Evolutionary conservation across 257 asterid species (phyloP).

Genomic region (Ehretia macrophylla): DNA sequence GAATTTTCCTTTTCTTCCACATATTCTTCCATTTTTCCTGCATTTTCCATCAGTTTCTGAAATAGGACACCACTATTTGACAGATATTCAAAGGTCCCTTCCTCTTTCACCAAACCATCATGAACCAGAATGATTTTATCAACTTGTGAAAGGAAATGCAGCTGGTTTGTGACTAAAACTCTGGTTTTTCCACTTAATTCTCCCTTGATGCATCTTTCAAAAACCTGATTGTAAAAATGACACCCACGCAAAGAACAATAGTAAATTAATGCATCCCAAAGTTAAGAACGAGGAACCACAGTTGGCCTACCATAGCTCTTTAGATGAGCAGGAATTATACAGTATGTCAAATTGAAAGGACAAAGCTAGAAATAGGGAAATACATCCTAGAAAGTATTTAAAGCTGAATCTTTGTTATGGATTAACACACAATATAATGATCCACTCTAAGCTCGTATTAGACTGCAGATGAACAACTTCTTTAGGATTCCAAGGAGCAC

Average conservation of each 20-base stretch:
- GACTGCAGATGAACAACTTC: too few relatives aligned
- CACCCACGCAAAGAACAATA: background rate
- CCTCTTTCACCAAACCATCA: constrained; percentile 78
- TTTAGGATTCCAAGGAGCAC: too few relatives aligned
- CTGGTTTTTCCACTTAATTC: constrained; percentile 75
- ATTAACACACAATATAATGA: too few relatives aligned
- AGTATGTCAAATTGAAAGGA: too few relatives aligned
- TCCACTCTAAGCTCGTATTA: too few relatives aligned
- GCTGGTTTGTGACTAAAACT: constrained; percentile 86
- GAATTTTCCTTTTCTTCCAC: constrained; percentile 47
- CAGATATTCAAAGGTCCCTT: constrained; percentile 80
- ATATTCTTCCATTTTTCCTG: constrained; percentile 77
- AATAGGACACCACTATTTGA: constrained; percentile 56
- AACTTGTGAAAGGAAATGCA: constrained; percentile 82
- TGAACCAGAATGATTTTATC: constrained; percentile 68
- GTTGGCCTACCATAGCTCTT: too few relatives aligned
- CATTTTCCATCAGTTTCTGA: constrained; percentile 78
- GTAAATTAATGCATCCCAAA: too few relatives aligned
- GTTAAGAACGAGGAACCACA: too few relatives aligned
- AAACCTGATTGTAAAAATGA: constrained; percentile 42
- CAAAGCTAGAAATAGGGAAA: too few relatives aligned
- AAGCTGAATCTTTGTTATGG: too few relatives aligned
- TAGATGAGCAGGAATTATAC: too few relatives aligned
- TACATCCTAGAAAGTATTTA: too few relatives aligned
- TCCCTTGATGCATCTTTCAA: constrained; percentile 67